These are phyloP conservation scores for Ophiostoma montium DNA, from an alignment of 2,329 filamentous ascomycete species.

Conservation along the genomic window DNA sequence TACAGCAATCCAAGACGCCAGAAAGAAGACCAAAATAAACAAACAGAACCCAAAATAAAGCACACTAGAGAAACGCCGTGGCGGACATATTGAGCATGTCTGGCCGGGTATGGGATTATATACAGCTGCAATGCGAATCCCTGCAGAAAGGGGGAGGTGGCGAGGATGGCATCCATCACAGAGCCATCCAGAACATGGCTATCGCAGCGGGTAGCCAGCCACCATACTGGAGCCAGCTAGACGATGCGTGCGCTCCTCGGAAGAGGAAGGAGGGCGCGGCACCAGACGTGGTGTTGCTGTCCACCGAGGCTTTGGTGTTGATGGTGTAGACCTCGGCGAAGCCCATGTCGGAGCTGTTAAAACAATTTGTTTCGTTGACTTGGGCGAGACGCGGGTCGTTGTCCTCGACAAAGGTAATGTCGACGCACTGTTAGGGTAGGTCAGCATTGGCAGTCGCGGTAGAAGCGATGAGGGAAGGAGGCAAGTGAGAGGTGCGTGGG, in stretches of 20 bases:
- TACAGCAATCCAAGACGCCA: neutral
- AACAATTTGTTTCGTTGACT: slow-evolving; percentile 75
- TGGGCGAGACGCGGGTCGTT: slow-evolving; percentile 49
- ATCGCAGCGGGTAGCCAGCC: slow-evolving; percentile 29
- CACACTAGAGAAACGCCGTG: neutral
- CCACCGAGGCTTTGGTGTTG: slow-evolving; percentile 27
- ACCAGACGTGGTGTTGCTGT: slow-evolving; percentile 19
- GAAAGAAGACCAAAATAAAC: neutral
- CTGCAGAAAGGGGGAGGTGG: neutral
- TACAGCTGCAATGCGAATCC: neutral
- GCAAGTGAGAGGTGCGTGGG: neutral
- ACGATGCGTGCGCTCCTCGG: slow-evolving; percentile 10
- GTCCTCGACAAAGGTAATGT: slow-evolving; percentile 80
- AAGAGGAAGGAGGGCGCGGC: slow-evolving; percentile 18
- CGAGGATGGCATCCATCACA: slow-evolving; percentile 19
- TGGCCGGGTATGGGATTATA: neutral
- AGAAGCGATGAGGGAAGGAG: neutral
- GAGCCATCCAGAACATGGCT: slow-evolving; percentile 25
- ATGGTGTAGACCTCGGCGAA: slow-evolving; percentile 68
- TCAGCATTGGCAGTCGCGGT: neutral
- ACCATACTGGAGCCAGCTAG: slow-evolving; percentile 17
- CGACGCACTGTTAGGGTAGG: slow-evolving; percentile 57
- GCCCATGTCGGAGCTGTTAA: slow-evolving; percentile 66
- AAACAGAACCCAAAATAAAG: neutral
- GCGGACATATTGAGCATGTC: neutral